Base-by-base conservation (phyloP, 768 basidiomycete species). In the Strobilomyces echinocephalus region DNA sequence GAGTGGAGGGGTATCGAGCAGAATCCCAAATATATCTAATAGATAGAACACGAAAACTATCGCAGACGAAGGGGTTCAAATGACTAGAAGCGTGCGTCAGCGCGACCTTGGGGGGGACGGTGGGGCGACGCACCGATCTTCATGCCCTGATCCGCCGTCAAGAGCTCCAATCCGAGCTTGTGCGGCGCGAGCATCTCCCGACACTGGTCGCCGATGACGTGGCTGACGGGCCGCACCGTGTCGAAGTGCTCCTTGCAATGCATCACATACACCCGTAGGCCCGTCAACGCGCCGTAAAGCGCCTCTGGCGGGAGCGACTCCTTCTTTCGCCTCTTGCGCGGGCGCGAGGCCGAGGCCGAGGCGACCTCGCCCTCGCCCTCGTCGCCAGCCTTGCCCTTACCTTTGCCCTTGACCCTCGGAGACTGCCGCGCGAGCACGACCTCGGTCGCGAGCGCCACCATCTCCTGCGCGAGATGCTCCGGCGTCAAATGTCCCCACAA, bases 401-500 rank as follows among this genome's bases (percentile, higher is more conserved):
- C 60, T 67, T 64, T 36, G 35, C 6, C 14, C 16, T 14, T 39
- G 18, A 5, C 18, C 18, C 39, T 66, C 72, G 57, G 70, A 70
- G 39, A 60, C 34, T 57, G 63, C 10, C 79, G 78, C 40, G 61
- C 69, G 55, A 73, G 75, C 24, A 79, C 75, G 21, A 94, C 84
- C 63, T 91, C 84, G 11, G 70, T 72, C 5, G 91, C 89, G 44
- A 95, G 80, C 1, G 71, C 71, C 8, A 76, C 63, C 50, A 98
- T 77, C 71, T 98, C 95, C 50, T 82, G 77, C 2, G 79, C 79
- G 31, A 98, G 73, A 59, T 90, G 87, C 21, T 82, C 82, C 0
- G 95, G 93, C 33, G 78, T 87, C 12, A 98, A 78, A 61, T 98
- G 95, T 0, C 95, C 95, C 67, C 82, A 95, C 40, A 97, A 76